Evolutionary conservation across 805 yeast genomes (phyloP), one percentile per base, ranked within the genome.

Genomic region (Ogataea paradorogensis): DNA sequence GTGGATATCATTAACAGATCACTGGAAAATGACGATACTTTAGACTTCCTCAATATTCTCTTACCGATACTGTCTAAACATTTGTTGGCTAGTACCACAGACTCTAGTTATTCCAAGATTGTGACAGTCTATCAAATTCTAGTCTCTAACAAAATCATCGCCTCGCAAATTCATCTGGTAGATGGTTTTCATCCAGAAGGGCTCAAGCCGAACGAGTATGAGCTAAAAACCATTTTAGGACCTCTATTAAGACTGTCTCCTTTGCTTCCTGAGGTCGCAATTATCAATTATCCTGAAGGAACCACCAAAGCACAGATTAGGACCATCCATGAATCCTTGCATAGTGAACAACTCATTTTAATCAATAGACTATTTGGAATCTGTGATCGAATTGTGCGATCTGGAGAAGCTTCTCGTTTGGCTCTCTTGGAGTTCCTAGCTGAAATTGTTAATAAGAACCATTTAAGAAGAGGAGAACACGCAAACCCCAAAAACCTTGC

Each of bases 391-490:
- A 71, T 93, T 31, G 75, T 93, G 10, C 72, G 98, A 46, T 86
- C 88, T 0, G 79, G 88, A 5, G 65, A 74, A 0, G 65, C 67
- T 9, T 74, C 95, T 0, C 74, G 98, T 46, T 66, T 67, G 26
- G 80, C 67, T 28, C 55, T 90, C 35, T 63, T 93, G 50, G 63
- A 70, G 33, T 89, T 82, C 70, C 79, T 90, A 61, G 83, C 85
- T 1, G 73, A 72, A 20, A 71, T 88, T 28, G 74, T 87, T n/a
- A 86, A 91, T 53, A 71, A 76, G 35, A 89, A 90, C 58, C 97
- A 89, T 61, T 73, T 87, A 50, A 79, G 98, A 64, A 75, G 87
- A 52, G 96, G 96, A 37, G 80, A 83, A 47, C 95, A 86, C 58
- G 83, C 90, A 3, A 80, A 83, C 51, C 74, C 77, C 9, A 67